Evolutionary conservation across 805 yeast species (phyloP).

Genomic region (Saccharomyces jurei): DNA sequence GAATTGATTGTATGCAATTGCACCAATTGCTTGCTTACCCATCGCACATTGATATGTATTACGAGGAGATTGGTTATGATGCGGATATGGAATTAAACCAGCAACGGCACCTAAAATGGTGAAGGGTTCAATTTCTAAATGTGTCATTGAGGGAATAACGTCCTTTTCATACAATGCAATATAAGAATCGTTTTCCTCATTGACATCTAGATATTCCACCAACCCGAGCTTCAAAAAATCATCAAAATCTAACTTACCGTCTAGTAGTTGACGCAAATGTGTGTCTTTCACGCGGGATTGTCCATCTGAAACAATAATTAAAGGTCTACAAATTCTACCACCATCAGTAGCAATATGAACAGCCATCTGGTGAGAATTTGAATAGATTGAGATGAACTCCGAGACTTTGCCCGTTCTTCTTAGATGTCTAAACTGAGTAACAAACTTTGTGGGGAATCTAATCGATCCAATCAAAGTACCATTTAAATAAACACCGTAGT

Average conservation of each 20-base stretch:
- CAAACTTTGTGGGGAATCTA: slow-evolving; percentile 77
- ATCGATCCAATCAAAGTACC: slow-evolving; percentile 94
- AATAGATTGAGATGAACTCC: slow-evolving; percentile 83
- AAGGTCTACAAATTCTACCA: slow-evolving; percentile 94
- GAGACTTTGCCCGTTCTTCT: slow-evolving; percentile 82
- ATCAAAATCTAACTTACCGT: slow-evolving; percentile 79
- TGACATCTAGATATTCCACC: slow-evolving; percentile 93
- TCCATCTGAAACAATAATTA: slow-evolving; percentile 77
- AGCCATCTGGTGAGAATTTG: slow-evolving; percentile 81
- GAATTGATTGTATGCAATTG: slow-evolving; percentile 94
- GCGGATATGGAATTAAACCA: slow-evolving; percentile 97
- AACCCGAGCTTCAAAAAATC: slow-evolving; percentile 79
- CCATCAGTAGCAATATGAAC: slow-evolving; percentile 99
- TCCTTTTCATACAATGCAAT: slow-evolving; percentile 86
- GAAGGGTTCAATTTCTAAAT: slow-evolving; percentile 92
- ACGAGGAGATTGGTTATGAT: slow-evolving; percentile 98
- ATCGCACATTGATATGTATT: slow-evolving; percentile 98
- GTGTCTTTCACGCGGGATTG: slow-evolving; percentile 59
- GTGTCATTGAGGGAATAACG: slow-evolving; percentile 52
- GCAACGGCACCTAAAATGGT: slow-evolving; percentile 99
- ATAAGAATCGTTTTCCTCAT: slow-evolving; percentile 90
- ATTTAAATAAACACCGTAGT: slow-evolving; percentile 79
- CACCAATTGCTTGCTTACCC: slow-evolving; percentile 99
- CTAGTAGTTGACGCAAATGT: slow-evolving; percentile 55
- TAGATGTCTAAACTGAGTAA: slow-evolving; percentile 63